These are phyloP conservation scores for Globisporangium emineosum DNA, from an alignment of 352 stramenopile genomes.

Conservation along the genomic window DNA sequence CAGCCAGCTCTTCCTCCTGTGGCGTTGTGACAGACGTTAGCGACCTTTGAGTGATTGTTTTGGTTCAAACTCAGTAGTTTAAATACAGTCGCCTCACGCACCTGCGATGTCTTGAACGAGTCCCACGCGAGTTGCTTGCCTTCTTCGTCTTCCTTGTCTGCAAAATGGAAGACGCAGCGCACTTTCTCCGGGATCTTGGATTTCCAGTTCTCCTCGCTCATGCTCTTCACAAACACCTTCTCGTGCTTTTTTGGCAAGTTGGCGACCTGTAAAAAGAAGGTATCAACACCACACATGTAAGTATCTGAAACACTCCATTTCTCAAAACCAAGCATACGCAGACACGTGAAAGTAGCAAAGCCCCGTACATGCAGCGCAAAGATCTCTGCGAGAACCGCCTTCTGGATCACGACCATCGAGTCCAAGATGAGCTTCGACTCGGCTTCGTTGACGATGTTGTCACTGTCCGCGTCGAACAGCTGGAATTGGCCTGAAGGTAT, in stretches of 20 bases:
- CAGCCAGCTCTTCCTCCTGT: constrained; percentile 53
- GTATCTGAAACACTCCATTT: too few relatives aligned
- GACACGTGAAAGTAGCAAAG: not conserved
- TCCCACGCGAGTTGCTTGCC: constrained; percentile 57
- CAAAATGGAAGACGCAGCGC: constrained; percentile 72
- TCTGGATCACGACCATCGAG: constrained; percentile 57
- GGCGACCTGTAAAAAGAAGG: constrained; percentile 30
- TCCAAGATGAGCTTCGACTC: constrained; percentile 60
- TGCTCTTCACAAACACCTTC: constrained; percentile 44
- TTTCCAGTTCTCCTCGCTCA: constrained; percentile 63
- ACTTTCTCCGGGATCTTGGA: constrained; percentile 74
- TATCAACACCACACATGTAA: not conserved
- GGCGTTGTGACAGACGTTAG: not conserved
- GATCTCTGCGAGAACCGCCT: constrained; percentile 50
- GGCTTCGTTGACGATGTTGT: constrained; percentile 47
- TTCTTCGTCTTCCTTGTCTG: constrained; percentile 55
- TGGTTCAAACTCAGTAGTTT: too few relatives aligned
- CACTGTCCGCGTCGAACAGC: constrained; percentile 50
- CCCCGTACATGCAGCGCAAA: constrained; percentile 54
- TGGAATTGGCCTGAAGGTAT: constrained; percentile 47
- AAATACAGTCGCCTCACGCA: constrained; percentile 12
- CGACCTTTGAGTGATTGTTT: not conserved
- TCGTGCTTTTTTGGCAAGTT: constrained; percentile 63
- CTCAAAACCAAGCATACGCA: not conserved
- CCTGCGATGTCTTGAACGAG: constrained; percentile 59